These are phyloP conservation scores for Acrocalymma vagum DNA, from an alignment of 2,329 filamentous ascomycete genomes.

Conservation along the genomic window DNA sequence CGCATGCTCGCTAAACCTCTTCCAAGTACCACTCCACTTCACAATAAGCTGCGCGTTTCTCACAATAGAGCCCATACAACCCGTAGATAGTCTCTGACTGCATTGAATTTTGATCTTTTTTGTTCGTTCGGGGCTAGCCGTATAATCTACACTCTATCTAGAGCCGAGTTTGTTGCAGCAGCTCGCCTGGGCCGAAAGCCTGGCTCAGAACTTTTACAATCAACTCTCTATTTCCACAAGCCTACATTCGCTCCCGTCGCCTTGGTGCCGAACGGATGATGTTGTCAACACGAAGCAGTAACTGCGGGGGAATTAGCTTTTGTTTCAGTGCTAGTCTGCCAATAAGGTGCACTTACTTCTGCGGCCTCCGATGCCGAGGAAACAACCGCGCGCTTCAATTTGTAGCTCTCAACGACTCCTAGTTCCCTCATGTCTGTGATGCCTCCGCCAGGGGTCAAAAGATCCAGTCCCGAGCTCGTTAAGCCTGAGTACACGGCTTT, in stretches of 20 bases:
- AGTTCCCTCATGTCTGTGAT: constrained; percentile 95
- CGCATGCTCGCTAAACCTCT: no score
- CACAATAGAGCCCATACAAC: neutral
- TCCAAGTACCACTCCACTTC: no score
- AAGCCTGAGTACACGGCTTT: constrained; percentile 96
- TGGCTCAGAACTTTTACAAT: neutral
- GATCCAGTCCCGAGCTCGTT: constrained; percentile 89
- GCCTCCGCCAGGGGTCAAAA: constrained; percentile 87
- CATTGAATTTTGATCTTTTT: constrained; percentile 34
- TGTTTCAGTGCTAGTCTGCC: constrained; percentile 9
- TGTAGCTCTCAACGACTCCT: constrained; percentile 97
- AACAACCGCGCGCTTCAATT: constrained; percentile 97
- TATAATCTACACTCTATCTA: constrained; percentile 40
- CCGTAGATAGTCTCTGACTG: constrained; percentile 21
- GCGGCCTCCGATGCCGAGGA: constrained; percentile 95
- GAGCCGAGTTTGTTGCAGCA: constrained; percentile 24
- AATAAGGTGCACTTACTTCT: constrained; percentile 70
- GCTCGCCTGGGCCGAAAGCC: constrained; percentile 14
- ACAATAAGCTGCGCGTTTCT: no score
- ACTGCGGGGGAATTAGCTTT: constrained; percentile 58
- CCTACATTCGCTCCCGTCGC: constrained; percentile 77
- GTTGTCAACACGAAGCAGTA: constrained; percentile 93
- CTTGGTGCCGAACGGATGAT: constrained; percentile 95
- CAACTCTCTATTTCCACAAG: no score
- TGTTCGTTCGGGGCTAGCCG: no score